Base-by-base conservation (phyloP, 176 grass and related monocot genomes). In the Eragrostis nindensis region DNA sequence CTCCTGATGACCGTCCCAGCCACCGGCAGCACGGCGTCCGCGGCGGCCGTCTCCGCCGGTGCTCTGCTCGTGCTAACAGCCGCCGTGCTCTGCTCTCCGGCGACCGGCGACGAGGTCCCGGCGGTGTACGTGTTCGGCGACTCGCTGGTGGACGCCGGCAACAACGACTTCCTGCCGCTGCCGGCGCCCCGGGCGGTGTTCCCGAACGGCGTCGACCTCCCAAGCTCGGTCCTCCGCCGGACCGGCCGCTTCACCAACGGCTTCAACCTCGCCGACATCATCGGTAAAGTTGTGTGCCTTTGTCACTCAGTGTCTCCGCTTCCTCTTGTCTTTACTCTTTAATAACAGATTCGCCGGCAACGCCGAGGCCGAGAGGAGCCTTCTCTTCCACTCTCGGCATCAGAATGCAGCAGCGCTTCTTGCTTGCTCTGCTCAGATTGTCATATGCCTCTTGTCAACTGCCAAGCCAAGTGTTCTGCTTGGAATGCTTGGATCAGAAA, bases 91-190 rank as follows among this genome's bases (percentile, higher is more conserved):
- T 71, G 14, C 44, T 50, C 76, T 9, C 1, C 76, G 62, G 45
- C 12, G 27, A 18, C 18, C 9, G 44, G 16, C 16, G 68, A 13
- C 7, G 75, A n/a, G 26, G 43, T 86, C 50, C 82, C 82, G 18
- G 87, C 87, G 70, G 14, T 85, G 68, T 85, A 89, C 71, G 82
- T 89, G 81, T 88, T 88, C 75, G 86, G 86, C 5, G 86, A 88
- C 75, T 88, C 86, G 49, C 75, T 88, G 5, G 81, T 84, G 48
- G 86, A 88, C 75, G 86, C 56, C 75, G 86, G 86, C 60, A 88
- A 88, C 81, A 88, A 88, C 68, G 24, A 88, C 68, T 84, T 73
- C 68, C 64, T 89, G 14, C 81, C 63, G 63, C 60, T 38, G 71
- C 81, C 82, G 54, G 87, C 54, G 75, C 82, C 87, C 43, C 62